Evolutionary conservation across 331 rosid species (phyloP).

Genomic region (Rosa hybrid): DNA sequence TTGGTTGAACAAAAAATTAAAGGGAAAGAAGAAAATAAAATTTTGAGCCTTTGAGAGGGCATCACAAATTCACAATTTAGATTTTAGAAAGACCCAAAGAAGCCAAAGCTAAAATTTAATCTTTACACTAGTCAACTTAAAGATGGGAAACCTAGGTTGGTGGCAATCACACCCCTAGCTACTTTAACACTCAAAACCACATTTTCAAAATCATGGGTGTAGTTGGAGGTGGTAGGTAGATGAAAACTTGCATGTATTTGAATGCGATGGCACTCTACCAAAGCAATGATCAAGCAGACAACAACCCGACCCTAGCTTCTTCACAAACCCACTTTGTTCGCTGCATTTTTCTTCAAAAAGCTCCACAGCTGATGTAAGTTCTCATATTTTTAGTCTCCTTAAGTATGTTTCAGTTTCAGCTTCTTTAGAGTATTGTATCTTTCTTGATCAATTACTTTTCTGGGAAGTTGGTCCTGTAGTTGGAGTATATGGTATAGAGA

Average conservation of each 20-base stretch:
- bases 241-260: too few species aligned
- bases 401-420: not conserved
- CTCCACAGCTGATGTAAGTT: not conserved
- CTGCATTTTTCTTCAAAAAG: not conserved
- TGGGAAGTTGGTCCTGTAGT: not conserved
- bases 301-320: not conserved
- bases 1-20: not conserved
- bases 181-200: not conserved
- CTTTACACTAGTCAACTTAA: too few species aligned
- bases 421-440: not conserved
- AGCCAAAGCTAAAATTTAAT: too few species aligned
- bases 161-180: not conserved
- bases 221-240: not conserved
- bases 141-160: not conserved
- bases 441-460: not conserved
- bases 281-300: not conserved
- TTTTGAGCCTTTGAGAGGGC: not conserved
- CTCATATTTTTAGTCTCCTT: not conserved
- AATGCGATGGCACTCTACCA: not conserved
- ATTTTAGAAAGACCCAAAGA: not conserved
- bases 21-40: too few species aligned
- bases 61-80: not conserved
- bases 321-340: not conserved
- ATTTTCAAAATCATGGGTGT: not conserved
- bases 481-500: not conserved